Evolutionary conservation across 805 yeast genomes (phyloP), one percentile per base, ranked within the genome.

Genomic region (Saturnispora bothae): DNA sequence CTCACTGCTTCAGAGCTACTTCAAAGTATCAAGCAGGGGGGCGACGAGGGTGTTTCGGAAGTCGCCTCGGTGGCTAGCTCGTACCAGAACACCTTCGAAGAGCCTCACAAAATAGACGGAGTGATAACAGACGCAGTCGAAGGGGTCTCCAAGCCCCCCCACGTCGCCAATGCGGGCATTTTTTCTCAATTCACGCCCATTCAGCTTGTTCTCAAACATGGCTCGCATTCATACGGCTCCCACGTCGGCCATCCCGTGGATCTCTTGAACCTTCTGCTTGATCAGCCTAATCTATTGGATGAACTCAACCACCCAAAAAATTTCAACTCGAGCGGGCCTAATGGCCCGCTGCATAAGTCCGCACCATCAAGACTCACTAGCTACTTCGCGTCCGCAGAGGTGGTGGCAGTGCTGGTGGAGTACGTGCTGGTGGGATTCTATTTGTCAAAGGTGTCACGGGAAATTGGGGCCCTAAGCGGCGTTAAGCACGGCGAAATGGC

Each of bases 231-330:
- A 30, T 36, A 29, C 13, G 35, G 35, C 3, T 37, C 40, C 14
- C 35, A 31, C 13, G 15, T 15, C 15, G 33, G 40, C 5, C 40
- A 37, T 20, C 40, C 39, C 7, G 42, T 56, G 4, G 35, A 45
- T 4, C 38, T 61, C 2, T 52, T 60, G 40, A 59, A 61, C 41
- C 56, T 52, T 36, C 43, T 61, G 27, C 33, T 61, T 20, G 64
- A 59, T 42, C 64, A 60, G 40, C 61, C 59, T 16, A 59, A 58
- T 42, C 47, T 61, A 28, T 40, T 59, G 12, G 61, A 59, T 33
- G 65, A 61, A 42, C 50, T 61, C 13, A 59, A 53, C 30, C 42
- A 53, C 29, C 51, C 61, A 13, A 59, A 59, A 37, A 61, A 60
- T 42, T 37, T 31, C 15, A n/a, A n/a, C n/a, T n/a, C n/a, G n/a